Conservation (phyloP, 768 basidiomycete genomes). For the Clitopilus hobsonii region DNA sequence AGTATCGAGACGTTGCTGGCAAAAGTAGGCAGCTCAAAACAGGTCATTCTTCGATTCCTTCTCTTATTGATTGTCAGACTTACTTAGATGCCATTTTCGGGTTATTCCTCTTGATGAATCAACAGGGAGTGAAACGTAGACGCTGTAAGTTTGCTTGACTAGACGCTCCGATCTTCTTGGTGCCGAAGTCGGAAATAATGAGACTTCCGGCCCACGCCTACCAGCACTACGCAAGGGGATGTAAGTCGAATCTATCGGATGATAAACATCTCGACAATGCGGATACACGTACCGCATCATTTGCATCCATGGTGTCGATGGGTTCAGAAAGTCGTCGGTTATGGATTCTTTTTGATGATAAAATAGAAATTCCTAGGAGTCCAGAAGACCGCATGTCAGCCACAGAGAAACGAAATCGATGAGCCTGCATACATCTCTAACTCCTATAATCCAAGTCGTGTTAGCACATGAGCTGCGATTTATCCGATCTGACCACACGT, state of each 20-base stretch:
- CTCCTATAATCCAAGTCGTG: constrained; percentile 26
- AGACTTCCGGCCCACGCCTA: constrained; percentile 11
- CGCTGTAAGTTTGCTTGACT: constrained; percentile 83
- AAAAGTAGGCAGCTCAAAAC: constrained; percentile 74
- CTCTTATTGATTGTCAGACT: constrained; percentile 20
- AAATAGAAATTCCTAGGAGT: constrained; percentile 69
- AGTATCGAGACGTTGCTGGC: constrained; percentile 67
- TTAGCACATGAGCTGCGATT: constrained; percentile 4
- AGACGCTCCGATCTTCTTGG: constrained; percentile 53
- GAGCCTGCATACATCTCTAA: constrained; percentile 41
- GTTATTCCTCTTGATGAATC: constrained; percentile 47
- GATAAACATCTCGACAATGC: constrained; percentile 2
- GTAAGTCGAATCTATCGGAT: background rate
- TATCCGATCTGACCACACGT: constrained; percentile 32
- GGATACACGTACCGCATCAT: constrained; percentile 53
- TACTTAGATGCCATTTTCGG: constrained; percentile 84
- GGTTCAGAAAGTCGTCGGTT: constrained; percentile 47
- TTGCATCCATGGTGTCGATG: constrained; percentile 71
- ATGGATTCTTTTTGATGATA: constrained; percentile 79
- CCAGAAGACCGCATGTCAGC: constrained; percentile 17
- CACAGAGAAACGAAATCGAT: constrained; percentile 14
- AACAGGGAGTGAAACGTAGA: constrained; percentile 59
- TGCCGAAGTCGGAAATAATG: constrained; percentile 13
- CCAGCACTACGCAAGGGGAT: constrained; percentile 1
- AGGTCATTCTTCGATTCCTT: constrained; percentile 20